Base-by-base conservation (phyloP, 371 early-diverging fungal genomes). In the Syncephalastrum contaminatum region DNA sequence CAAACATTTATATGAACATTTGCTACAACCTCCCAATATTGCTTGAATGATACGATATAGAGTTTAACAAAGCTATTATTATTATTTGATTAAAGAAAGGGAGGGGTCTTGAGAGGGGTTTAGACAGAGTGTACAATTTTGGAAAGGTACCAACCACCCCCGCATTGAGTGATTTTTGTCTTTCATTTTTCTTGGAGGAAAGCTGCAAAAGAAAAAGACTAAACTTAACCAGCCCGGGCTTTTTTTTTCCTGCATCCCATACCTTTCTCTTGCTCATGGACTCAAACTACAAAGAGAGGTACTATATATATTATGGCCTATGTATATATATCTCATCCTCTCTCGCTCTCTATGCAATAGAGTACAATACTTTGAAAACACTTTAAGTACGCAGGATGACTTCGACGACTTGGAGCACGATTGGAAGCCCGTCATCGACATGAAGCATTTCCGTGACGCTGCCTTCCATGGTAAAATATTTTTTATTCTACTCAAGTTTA, bases 391-490 rank as follows among this genome's bases (percentile, higher is more conserved):
- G 16, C 55, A 70, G 46, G 62, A 64, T 53, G 53, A 54, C 12
- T 53, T 48, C 19, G 51, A 66, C 21, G 62, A 57, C 39, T 40
- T 42, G 25, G 55, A 66, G 10, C 46, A 45, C 7, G 50, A 59
- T 20, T 69, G 70, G 65, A 68, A 64, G 48, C 70, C 75, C 36
- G 60, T 76, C 25, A 80, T 82, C 51, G 79, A 82, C 47, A 72
- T 76, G 65, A 68, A 72, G 41, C 42, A 65, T 14, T 80, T 82
- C 61, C 74, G 73, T 41, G 73, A 80, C 59, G 69, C 78, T 43
- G 78, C 80, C 57, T 72, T 82, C 47, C 58, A 71, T 58, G 83
- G 83, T 78, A 64, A 48, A 53, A 15, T 14, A 5, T 10, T 10
- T 10, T 10, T 30, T 30, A 6, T 8, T 30, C 10, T 30, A 5